Evolutionary conservation across 306 rosid genomes (phyloP).

Genomic region (Casuarina glauca): DNA sequence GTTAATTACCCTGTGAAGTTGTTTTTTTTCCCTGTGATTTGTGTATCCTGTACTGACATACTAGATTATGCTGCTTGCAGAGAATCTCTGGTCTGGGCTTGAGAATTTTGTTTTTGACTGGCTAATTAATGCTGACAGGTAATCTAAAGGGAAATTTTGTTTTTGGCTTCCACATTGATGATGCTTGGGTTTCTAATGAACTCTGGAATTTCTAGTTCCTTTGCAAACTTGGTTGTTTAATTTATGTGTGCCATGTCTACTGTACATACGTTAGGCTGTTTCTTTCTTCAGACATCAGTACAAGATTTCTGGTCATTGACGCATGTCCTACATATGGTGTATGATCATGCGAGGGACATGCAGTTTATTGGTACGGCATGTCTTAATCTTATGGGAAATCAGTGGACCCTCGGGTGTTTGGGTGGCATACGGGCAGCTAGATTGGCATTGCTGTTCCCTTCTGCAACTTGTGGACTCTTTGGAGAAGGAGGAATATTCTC

Average conservation of each 20-base stretch:
- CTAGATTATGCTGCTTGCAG: slow-evolving; percentile 43
- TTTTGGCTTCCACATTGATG: neutral
- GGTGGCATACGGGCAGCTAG: neutral
- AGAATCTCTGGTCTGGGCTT: slow-evolving; percentile 99
- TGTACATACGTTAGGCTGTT: neutral
- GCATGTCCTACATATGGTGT: neutral
- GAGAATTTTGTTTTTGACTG: slow-evolving; percentile 99
- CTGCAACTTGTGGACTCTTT: no score
- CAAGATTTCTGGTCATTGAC: neutral
- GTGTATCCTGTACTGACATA: slow-evolving; percentile 1
- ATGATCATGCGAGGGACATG: neutral
- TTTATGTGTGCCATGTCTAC: neutral
- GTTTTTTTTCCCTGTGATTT: slow-evolving; percentile 4
- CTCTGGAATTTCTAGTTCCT: slow-evolving; percentile 12
- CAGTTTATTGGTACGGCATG: neutral
- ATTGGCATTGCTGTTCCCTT: neutral
- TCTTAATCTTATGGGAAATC: neutral
- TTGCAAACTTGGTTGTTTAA: neutral
- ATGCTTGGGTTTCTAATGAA: neutral
- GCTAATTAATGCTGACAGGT: slow-evolving; percentile 99
- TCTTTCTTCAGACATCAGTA: neutral
- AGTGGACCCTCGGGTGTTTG: neutral
- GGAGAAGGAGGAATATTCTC: no score
- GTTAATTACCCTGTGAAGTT: slow-evolving; percentile 22
- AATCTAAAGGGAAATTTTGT: slow-evolving; percentile 11